Evolutionary conservation across 2,329 filamentous ascomycete genomes (phyloP).

Genomic region (Fusarium sp.): DNA sequence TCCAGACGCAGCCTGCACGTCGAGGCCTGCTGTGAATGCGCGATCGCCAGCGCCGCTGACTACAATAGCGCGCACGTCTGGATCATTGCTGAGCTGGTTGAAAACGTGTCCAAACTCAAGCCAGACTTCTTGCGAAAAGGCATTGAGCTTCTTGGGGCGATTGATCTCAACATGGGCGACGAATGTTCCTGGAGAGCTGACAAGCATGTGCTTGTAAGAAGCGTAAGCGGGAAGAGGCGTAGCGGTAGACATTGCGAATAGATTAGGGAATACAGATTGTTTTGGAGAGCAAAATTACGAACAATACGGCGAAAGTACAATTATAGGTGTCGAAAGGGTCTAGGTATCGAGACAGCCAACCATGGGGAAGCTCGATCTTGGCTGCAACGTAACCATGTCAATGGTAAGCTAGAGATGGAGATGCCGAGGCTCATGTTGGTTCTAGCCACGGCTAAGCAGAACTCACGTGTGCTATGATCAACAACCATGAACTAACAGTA

Average conservation of each 20-base stretch:
- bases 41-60: constrained; percentile 84
- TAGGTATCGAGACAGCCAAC: neutral
- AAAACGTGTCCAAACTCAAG: constrained; percentile 81
- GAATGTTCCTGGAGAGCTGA: constrained; percentile 77
- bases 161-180: constrained; percentile 95
- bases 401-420: constrained; percentile 29
- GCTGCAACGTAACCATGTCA: constrained; percentile 20
- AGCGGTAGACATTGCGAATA: constrained; percentile 40
- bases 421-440: constrained; percentile 44
- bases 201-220: constrained; percentile 75
- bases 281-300: neutral
- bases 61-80: constrained; percentile 80
- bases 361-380: constrained; percentile 15
- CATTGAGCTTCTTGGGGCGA: constrained; percentile 86
- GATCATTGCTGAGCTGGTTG: constrained; percentile 75
- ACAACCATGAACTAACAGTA: neutral
- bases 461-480: constrained; percentile 21
- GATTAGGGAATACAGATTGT: neutral
- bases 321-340: constrained; percentile 2
- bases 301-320: neutral
- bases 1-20: constrained; percentile 77
- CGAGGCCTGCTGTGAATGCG: constrained; percentile 88
- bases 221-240: constrained; percentile 55
- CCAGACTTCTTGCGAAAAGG: constrained; percentile 90
- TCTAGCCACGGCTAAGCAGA: constrained; percentile 16